phyloP scores from a whole-genome alignment of 208 protist species.

The Porcisia hertigi region DNA sequence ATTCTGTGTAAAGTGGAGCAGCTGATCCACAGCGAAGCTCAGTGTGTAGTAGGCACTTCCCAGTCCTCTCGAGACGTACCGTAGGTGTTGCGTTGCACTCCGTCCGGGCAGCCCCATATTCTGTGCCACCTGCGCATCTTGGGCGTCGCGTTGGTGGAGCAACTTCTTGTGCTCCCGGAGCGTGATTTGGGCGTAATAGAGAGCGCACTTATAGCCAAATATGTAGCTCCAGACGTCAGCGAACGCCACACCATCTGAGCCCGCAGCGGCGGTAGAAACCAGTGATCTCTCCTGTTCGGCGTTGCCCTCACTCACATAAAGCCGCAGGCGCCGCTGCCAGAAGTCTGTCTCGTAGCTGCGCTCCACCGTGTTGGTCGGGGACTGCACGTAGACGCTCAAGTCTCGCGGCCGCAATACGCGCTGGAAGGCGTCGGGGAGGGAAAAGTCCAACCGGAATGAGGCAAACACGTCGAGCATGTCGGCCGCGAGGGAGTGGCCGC shows the following conservation, averaged over 20 bases:
- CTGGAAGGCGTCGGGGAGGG: slow-evolving; percentile 56
- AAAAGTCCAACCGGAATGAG: slow-evolving; percentile 69
- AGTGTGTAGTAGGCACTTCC: slow-evolving; percentile 81
- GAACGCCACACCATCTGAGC: slow-evolving; percentile 11
- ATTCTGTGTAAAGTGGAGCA: slow-evolving; percentile 72
- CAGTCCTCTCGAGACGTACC: slow-evolving; percentile 46
- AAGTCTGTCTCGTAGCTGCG: slow-evolving; percentile 62
- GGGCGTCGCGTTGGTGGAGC: slow-evolving; percentile 54
- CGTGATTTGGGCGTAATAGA: slow-evolving; percentile 72
- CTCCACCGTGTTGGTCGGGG: slow-evolving; percentile 26
- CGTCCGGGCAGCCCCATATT: slow-evolving; percentile 30
- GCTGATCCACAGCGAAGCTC: slow-evolving; percentile 72
- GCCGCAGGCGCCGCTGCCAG: slow-evolving; percentile 64
- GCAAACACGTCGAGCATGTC: slow-evolving; percentile 73
- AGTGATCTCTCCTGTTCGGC: not conserved
- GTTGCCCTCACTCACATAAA: slow-evolving; percentile 15
- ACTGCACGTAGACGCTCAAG: slow-evolving; percentile 50
- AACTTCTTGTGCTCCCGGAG: slow-evolving; percentile 67
- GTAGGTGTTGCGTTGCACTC: slow-evolving; percentile 19
- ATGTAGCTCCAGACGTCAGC: slow-evolving; percentile 76
- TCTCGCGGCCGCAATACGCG: slow-evolving; percentile 55
- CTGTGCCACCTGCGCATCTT: slow-evolving; percentile 41
- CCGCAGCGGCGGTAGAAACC: not conserved
- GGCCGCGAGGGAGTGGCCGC: not conserved
- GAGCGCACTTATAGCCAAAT: slow-evolving; percentile 84